Percentiles rank a stretch among this genome's conserved stretches.
Conservation (phyloP, 768 basidiomycete species). For the Nevesoporus exiguus region DNA sequence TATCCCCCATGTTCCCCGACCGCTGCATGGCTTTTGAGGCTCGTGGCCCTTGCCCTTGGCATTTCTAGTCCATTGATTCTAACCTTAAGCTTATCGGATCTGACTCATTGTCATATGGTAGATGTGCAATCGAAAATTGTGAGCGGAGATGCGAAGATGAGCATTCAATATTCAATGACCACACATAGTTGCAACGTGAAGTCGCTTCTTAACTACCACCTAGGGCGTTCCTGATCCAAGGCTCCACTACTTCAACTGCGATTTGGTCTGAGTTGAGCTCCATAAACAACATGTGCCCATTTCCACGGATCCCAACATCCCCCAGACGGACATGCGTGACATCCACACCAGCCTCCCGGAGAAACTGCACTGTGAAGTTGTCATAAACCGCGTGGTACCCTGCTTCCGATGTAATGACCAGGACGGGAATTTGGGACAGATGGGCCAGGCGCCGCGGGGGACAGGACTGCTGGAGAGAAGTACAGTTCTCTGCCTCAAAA, state of each 20-base stretch:
- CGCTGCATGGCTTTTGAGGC: too few species aligned
- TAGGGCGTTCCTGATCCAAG: constrained; percentile 35
- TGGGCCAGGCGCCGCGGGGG: constrained; percentile 44
- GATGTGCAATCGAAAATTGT: too few species aligned
- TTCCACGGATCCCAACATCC: constrained; percentile 47
- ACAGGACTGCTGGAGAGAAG: constrained; percentile 41
- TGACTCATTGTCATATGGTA: too few species aligned
- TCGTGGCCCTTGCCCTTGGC: too few species aligned
- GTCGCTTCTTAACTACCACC: background rate
- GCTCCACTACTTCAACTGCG: constrained; percentile 37
- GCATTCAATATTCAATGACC: too few species aligned
- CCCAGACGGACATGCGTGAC: constrained; percentile 40
- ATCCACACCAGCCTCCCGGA: constrained; percentile 43
- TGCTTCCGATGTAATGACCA: constrained; percentile 47
- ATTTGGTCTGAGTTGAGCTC: constrained; percentile 47
- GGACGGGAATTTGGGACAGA: constrained; percentile 41
- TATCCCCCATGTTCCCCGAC: too few species aligned
- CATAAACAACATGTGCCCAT: constrained; percentile 58
- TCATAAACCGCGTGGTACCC: constrained; percentile 52
- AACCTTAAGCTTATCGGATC: too few species aligned
- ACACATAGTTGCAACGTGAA: background rate
- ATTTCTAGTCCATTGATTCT: too few species aligned
- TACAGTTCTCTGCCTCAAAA: constrained; percentile 29
- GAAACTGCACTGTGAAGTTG: constrained; percentile 40
- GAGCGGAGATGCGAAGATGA: too few species aligned